Evolutionary conservation across 768 basidiomycete genomes (phyloP).

Genomic region (Chalciporus sphaerocephalus): DNA sequence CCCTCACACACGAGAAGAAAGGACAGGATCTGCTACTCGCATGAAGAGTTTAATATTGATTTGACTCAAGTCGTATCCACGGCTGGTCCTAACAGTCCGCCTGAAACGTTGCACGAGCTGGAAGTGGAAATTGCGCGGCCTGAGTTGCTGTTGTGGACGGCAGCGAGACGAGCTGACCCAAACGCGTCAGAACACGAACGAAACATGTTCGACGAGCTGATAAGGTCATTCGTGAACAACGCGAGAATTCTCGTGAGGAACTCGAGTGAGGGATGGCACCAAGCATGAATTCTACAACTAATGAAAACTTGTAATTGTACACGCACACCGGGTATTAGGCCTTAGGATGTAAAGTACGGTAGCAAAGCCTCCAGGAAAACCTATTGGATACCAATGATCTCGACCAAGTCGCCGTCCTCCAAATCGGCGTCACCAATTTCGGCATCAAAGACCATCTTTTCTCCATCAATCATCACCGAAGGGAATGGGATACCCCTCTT

Average conservation of each 20-base stretch:
- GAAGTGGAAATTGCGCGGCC: conserved; percentile 85
- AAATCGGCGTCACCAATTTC: conserved; percentile 66
- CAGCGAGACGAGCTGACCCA: conserved; percentile 61
- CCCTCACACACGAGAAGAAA: conserved; percentile 66
- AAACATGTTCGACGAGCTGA: conserved; percentile 82
- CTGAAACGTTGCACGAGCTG: conserved; percentile 74
- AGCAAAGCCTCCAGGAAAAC: conserved; percentile 1
- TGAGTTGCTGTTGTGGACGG: conserved; percentile 64
- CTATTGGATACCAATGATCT: conserved; percentile 56
- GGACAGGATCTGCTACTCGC: conserved; percentile 88
- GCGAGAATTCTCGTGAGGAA: conserved; percentile 86
- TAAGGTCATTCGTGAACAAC: conserved; percentile 91
- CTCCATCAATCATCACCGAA: conserved; percentile 63
- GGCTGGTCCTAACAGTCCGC: conserved; percentile 40
- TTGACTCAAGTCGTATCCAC: conserved; percentile 83
- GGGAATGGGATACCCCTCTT: conserved; percentile 23
- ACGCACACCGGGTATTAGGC: conserved; percentile 4
- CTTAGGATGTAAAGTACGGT: conserved; percentile 10
- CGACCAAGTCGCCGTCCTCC: conserved; percentile 78
- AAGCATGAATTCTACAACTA: not conserved
- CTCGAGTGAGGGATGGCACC: conserved; percentile 48
- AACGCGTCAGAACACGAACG: conserved; percentile 59
- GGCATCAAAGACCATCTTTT: conserved; percentile 54
- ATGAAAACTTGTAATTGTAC: conserved; percentile 2
- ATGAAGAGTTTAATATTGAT: conserved; percentile 91